These are phyloP conservation scores for Pascua sp. DNA, from an alignment of 1,284 basidiomycete species.

Conservation along the genomic window DNA sequence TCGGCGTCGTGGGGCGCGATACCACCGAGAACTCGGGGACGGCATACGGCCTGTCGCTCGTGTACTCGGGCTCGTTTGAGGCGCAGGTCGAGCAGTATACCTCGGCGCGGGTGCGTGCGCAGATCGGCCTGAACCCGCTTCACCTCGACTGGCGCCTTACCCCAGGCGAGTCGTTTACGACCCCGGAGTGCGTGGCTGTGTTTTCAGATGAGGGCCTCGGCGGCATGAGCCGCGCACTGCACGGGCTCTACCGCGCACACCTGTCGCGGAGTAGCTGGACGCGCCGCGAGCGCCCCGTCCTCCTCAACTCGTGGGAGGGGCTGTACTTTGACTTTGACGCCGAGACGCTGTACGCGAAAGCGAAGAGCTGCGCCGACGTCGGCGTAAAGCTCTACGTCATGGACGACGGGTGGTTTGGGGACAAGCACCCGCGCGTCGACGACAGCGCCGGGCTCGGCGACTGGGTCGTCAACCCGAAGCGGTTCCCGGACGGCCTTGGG, in stretches of 20 bases:
- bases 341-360: conserved; percentile 23
- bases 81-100: conserved; percentile 23
- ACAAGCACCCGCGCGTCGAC: conserved; percentile 25
- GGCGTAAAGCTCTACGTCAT: conserved; percentile 38
- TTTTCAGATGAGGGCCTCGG: conserved; percentile 26
- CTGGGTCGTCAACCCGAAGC: conserved; percentile 29
- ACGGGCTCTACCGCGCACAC: conserved; percentile 30
- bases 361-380: conserved; percentile 20
- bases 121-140: conserved; percentile 31
- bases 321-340: conserved; percentile 34
- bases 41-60: conserved; percentile 28
- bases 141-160: conserved; percentile 27
- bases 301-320: conserved; percentile 42
- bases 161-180: conserved; percentile 24
- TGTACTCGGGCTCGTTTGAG: conserved; percentile 30
- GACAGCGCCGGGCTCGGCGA: conserved; percentile 34
- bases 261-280: conserved; percentile 18
- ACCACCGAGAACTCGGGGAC: conserved; percentile 26
- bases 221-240: conserved; percentile 26
- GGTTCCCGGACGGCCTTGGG: conserved; percentile 29
- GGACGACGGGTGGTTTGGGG: conserved; percentile 43
- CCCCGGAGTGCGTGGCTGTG: conserved; percentile 33
- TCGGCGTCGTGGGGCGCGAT: conserved; percentile 20
- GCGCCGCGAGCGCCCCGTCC: conserved; percentile 20
- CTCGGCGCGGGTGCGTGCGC: conserved; percentile 19